Evolutionary conservation across 192 early-diverging fungal genomes (phyloP), one percentile per base, ranked within the genome.

Genomic region (Umbelopsis sp.): DNA sequence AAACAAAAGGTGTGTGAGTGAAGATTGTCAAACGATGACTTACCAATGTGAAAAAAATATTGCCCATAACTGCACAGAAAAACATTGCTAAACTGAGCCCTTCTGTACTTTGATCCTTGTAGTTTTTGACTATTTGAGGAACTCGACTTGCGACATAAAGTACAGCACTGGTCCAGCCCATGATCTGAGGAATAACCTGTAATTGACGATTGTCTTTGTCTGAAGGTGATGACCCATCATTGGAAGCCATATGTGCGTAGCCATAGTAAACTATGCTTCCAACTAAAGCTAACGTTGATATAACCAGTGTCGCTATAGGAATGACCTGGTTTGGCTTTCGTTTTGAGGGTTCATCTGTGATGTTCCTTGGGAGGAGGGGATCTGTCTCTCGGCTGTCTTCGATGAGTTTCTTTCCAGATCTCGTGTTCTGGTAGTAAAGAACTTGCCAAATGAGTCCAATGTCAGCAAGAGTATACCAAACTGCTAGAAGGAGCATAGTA

Each of bases 61-160:
- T 96, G 14, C 94, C 94, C 69, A 94, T 65, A 34, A 93, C 89
- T 22, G 88, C 87, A 79, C 91, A 93, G n/a, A 87, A 70, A 81
- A 96, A 96, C 93, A 96, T 94, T 49, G 82, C 85, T 4, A 91
- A 70, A n/a, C 89, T 90, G 47, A 96, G 82, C 2, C 94, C 94
- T 73, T 94, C 93, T 20, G 88, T 90, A 12, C 85, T 88, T 77
- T 89, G 85, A 45, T 85, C 83, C 31, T 80, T 77, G 75, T 82
- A 88, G 80, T 96, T 96, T 84, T 91, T 88, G 56, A 91, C 83
- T 34, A 96, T 93, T 71, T 96, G 94, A 5, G 94, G 94, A 45
- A 94, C 82, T 50, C 93, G 88, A 5, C 88, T 85, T 25, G 87
- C 82, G 16, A 91, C 83, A 72, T 93, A 95, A 11, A 93, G 77